Conservation (phyloP, 768 basidiomycete species). For the Rhodotorula paludigena region DNA sequence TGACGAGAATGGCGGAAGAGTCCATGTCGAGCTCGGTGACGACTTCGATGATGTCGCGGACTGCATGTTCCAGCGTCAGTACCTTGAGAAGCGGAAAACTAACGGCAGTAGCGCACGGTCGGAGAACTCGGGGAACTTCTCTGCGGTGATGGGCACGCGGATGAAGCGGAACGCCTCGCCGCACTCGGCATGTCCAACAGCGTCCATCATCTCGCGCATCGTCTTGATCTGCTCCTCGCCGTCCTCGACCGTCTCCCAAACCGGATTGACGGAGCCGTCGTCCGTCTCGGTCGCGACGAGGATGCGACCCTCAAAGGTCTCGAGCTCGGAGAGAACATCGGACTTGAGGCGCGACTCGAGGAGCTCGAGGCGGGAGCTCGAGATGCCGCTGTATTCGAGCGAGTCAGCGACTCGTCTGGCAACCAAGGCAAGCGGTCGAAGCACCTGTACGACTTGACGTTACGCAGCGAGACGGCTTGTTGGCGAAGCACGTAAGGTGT, state of each 20-base stretch:
- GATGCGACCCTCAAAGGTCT: slow-evolving; percentile 72
- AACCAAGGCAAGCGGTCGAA: background rate
- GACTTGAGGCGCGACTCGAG: slow-evolving; percentile 83
- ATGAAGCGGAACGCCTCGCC: slow-evolving; percentile 58
- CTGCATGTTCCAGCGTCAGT: slow-evolving; percentile 59
- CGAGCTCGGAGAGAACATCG: slow-evolving; percentile 79
- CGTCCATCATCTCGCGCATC: slow-evolving; percentile 79
- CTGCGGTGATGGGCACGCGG: slow-evolving; percentile 89
- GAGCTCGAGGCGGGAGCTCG: slow-evolving; percentile 76
- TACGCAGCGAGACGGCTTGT: slow-evolving; percentile 78
- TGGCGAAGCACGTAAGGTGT: slow-evolving; percentile 77
- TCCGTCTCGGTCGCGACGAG: slow-evolving; percentile 82
- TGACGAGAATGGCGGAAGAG: slow-evolving; percentile 66
- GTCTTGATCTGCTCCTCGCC: slow-evolving; percentile 63
- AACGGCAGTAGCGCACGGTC: slow-evolving; percentile 20
- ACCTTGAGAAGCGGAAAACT: slow-evolving; percentile 45
- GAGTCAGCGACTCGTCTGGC: background rate
- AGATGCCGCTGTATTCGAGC: slow-evolving; percentile 70
- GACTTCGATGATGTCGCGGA: slow-evolving; percentile 61
- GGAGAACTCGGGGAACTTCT: slow-evolving; percentile 54
- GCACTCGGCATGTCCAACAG: slow-evolving; percentile 25
- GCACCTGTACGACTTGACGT: slow-evolving; percentile 73
- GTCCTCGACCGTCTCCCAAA: slow-evolving; percentile 82
- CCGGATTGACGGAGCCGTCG: slow-evolving; percentile 81
- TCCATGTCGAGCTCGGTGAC: slow-evolving; percentile 50